Percentiles rank a stretch among this genome's conserved stretches.
Conservation (phyloP, 495 filamentous ascomycete species). For the Neurospora africana region DNA sequence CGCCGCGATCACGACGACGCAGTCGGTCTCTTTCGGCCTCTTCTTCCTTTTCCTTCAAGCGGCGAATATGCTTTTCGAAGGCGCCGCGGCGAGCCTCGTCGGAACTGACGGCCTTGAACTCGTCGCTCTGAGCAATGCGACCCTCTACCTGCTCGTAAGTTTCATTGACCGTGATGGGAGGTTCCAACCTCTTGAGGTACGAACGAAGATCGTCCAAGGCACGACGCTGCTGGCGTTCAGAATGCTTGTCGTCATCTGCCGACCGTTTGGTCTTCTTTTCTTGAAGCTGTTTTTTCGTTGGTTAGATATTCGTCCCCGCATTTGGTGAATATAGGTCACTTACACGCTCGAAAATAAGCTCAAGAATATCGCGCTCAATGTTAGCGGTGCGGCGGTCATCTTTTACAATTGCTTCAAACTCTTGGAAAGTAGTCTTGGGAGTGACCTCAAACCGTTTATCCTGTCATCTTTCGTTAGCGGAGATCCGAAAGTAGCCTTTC, state of each 20-base stretch:
- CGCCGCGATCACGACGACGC: conserved; percentile 52
- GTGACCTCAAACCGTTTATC: conserved; percentile 87
- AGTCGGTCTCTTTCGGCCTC: conserved; percentile 66
- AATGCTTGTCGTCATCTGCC: conserved; percentile 70
- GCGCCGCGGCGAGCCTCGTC: conserved; percentile 74
- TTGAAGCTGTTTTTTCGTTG: conserved; percentile 45
- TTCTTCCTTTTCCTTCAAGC: conserved; percentile 83
- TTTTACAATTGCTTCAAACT: conserved; percentile 67
- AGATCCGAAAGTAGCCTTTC: background rate
- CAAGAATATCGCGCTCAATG: conserved; percentile 64
- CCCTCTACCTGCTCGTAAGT: conserved; percentile 78
- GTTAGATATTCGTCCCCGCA: conserved; percentile 9
- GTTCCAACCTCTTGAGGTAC: conserved; percentile 81
- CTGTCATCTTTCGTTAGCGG: conserved; percentile 30
- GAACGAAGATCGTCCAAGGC: conserved; percentile 78
- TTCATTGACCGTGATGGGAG: conserved; percentile 64
- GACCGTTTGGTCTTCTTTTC: conserved; percentile 56
- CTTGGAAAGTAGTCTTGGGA: conserved; percentile 73
- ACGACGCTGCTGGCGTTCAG: conserved; percentile 76
- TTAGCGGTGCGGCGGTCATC: conserved; percentile 77
- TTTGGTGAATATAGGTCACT: background rate
- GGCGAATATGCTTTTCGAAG: conserved; percentile 88
- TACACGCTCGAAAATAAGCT: conserved; percentile 69
- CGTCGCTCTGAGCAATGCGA: conserved; percentile 66
- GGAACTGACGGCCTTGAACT: conserved; percentile 68